Evolutionary conservation across 176 grass and related monocot genomes (phyloP).

Genomic region (Rhynchospora tenuis): DNA sequence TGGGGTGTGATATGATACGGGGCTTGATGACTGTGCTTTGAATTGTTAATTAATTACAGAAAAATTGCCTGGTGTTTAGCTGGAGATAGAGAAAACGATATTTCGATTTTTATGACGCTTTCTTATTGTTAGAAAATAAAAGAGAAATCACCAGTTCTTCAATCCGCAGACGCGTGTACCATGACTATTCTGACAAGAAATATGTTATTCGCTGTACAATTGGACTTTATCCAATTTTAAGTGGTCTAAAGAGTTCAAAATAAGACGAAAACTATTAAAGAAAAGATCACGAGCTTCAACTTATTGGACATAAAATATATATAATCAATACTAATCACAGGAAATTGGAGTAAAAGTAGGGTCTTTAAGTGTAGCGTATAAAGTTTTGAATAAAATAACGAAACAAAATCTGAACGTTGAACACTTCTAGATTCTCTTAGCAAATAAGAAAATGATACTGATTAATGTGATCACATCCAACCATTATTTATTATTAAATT

Average conservation of each 20-base stretch:
- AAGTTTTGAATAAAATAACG: not conserved
- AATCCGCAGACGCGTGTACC: not conserved
- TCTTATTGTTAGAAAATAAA: not conserved
- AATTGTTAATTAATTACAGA: not conserved
- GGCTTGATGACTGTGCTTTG: not conserved
- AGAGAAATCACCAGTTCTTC: not conserved
- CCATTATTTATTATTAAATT: not conserved
- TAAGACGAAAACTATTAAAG: not conserved
- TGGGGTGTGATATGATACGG: not conserved
- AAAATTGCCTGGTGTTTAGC: slow-evolving; percentile 6
- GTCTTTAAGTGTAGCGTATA: not conserved
- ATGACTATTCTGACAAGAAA: not conserved
- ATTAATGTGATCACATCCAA: not conserved
- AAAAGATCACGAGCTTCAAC: not conserved
- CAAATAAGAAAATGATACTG: not conserved
- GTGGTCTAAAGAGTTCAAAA: not conserved
- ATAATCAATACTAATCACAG: not conserved
- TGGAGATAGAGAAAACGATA: not conserved
- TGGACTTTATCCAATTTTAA: not conserved
- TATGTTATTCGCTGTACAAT: not conserved
- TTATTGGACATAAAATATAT: not conserved
- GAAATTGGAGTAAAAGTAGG: not conserved
- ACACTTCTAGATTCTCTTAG: not conserved
- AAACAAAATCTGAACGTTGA: not conserved
- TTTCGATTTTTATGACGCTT: not conserved